Evolutionary conservation across 2,329 filamentous ascomycete species (phyloP).

Genomic region (Cladorrhinum sp.): DNA sequence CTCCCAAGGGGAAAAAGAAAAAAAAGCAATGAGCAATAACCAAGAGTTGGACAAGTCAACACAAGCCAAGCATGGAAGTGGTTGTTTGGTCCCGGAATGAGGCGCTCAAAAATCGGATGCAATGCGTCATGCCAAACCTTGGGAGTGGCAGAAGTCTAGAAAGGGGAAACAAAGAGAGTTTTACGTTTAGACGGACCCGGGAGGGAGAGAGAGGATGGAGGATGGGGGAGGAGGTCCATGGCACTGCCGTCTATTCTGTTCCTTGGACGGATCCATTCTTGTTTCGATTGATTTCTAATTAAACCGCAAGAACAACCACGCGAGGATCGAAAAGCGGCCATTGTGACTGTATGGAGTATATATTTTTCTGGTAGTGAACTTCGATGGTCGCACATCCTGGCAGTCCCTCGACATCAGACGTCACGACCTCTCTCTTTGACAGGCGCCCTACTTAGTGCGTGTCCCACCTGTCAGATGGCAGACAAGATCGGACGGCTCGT

Average conservation of each 20-base stretch:
- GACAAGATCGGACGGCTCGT: neutral
- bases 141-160: neutral
- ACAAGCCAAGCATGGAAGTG: neutral
- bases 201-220: neutral
- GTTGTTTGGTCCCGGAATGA: neutral
- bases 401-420: neutral
- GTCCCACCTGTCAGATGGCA: conserved; percentile 1
- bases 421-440: neutral
- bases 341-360: neutral
- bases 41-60: neutral
- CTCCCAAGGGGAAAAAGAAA: neutral
- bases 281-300: neutral
- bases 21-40: neutral
- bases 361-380: neutral
- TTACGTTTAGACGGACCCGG: neutral
- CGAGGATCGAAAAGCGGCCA: neutral
- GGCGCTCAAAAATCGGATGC: neutral
- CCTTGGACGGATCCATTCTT: neutral
- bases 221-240: neutral
- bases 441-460: too few species aligned
- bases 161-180: neutral
- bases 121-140: neutral
- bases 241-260: neutral
- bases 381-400: neutral
- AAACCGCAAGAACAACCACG: neutral